A percentile compares a stretch with the other conserved stretches of the same genome.
phyloP scores from a whole-genome alignment of 2,329 filamentous ascomycete genomes.

The Cryphonectria nitschkei region DNA sequence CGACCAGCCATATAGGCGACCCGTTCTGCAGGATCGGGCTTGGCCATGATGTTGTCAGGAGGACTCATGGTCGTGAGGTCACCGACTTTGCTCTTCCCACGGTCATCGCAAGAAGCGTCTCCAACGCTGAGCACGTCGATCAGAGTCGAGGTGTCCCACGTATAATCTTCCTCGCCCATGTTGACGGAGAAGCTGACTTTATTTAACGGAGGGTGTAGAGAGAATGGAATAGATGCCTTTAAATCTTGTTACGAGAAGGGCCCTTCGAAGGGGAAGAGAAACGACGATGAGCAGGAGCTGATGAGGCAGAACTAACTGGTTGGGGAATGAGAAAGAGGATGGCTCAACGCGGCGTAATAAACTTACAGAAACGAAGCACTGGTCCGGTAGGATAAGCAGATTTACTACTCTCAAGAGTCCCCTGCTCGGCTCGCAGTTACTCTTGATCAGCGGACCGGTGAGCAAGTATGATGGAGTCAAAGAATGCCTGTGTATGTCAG shows the following conservation, averaged over 20 bases:
- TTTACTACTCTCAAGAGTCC: neutral
- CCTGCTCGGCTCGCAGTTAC: neutral
- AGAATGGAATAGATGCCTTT: neutral
- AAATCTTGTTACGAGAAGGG: neutral
- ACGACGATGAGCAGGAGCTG: neutral
- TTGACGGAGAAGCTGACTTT: neutral
- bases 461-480: neutral
- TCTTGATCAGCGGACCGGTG: conserved; percentile 11
- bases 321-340: neutral
- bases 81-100: neutral
- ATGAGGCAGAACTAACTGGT: neutral
- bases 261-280: neutral
- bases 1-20: conserved; percentile 37
- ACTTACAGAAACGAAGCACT: too few species aligned
- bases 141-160: conserved; percentile 11
- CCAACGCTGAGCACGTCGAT: conserved; percentile 3
- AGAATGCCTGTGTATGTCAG: neutral
- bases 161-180: conserved; percentile 8
- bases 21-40: conserved; percentile 14
- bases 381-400: neutral
- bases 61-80: neutral
- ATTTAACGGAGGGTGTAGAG: neutral
- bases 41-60: neutral
- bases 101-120: neutral
- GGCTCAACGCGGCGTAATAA: neutral